Percentiles rank a stretch among this genome's conserved stretches.
phyloP scores from a whole-genome alignment of 2,329 filamentous ascomycete genomes.

The Aspergillus pseudoglaucus region DNA sequence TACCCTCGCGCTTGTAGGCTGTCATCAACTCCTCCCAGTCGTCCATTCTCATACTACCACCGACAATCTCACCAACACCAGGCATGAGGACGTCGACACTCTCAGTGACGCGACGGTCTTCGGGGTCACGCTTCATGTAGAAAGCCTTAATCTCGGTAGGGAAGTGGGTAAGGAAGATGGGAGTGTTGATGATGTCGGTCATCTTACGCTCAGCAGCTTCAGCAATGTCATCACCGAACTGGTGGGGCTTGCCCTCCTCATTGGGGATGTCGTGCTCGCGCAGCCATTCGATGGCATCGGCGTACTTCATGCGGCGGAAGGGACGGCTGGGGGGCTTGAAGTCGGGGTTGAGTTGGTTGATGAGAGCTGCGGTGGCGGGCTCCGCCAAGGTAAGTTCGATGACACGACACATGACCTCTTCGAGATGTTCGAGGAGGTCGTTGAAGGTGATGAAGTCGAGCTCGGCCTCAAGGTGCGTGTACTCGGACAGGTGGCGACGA shows the following conservation, averaged over 20 bases:
- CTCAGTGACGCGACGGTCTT: conserved; percentile 80
- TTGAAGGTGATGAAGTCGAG: conserved; percentile 92
- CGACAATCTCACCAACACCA: conserved; percentile 93
- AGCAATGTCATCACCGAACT: conserved; percentile 95
- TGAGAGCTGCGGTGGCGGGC: conserved; percentile 61
- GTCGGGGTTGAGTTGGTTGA: conserved; percentile 84
- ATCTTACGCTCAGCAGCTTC: conserved; percentile 94
- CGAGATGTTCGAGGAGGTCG: conserved; percentile 80
- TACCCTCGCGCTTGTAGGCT: conserved; percentile 80
- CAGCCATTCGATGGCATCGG: conserved; percentile 91
- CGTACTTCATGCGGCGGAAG: conserved; percentile 92
- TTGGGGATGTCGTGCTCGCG: conserved; percentile 83
- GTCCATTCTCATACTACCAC: conserved; percentile 93
- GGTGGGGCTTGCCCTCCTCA: conserved; percentile 83
- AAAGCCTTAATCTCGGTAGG: conserved; percentile 97
- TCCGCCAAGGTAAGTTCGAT: conserved; percentile 71
- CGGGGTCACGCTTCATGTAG: conserved; percentile 89
- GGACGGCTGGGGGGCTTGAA: conserved; percentile 77
- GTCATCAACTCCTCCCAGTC: conserved; percentile 82
- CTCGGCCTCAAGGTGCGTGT: conserved; percentile 94
- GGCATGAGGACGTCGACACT: conserved; percentile 85
- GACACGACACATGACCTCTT: conserved; percentile 80
- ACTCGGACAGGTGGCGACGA: conserved; percentile 88
- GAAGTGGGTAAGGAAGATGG: conserved; percentile 96
- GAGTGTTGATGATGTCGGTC: conserved; percentile 93